A percentile compares a stretch with the other conserved stretches of the same genome.
Evolutionary conservation across 1,139 yeast species (phyloP).

Genomic region (Wickerhamomyces sp.): DNA sequence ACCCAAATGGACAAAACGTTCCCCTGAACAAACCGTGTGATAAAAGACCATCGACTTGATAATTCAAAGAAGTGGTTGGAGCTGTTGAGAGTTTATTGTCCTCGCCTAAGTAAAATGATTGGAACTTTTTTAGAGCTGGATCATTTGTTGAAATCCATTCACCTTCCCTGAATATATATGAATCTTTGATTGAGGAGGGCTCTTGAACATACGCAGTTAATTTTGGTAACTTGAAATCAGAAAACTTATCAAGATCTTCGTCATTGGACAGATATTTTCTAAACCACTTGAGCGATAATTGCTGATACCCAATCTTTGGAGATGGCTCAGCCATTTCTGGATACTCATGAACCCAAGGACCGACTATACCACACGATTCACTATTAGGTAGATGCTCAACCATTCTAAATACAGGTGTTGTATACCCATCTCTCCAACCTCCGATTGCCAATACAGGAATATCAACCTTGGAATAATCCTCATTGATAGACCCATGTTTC

Average conservation of each 20-base stretch:
- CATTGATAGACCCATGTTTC: conserved; percentile 39
- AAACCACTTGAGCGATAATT: conserved; percentile 35
- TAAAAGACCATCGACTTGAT: conserved; percentile 27
- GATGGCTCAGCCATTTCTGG: conserved; percentile 41
- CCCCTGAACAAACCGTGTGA: conserved; percentile 39
- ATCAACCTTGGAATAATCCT: conserved; percentile 32
- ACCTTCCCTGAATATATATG: conserved; percentile 33
- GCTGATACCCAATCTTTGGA: conserved; percentile 38
- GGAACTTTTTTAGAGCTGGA: conserved; percentile 10
- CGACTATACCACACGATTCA: conserved; percentile 29
- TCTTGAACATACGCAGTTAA: conserved; percentile 37
- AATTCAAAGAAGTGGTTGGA: conserved; percentile 8
- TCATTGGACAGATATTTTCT: conserved; percentile 29
- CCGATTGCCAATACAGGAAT: conserved; percentile 39
- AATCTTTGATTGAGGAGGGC: conserved; percentile 30
- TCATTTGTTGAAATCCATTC: conserved; percentile 30
- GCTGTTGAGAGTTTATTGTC: conserved; percentile 5
- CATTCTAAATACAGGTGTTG: conserved; percentile 37
- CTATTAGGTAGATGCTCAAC: conserved; percentile 32
- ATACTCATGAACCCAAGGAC: conserved; percentile 43
- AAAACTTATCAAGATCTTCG: conserved; percentile 8
- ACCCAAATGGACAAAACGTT: conserved; percentile 40
- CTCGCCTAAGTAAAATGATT: conserved; percentile 8
- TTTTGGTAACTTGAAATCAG: conserved; percentile 25
- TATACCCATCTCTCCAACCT: conserved; percentile 42